Conservation (phyloP, 768 basidiomycete genomes). For the Austroboletus eburneus region DNA sequence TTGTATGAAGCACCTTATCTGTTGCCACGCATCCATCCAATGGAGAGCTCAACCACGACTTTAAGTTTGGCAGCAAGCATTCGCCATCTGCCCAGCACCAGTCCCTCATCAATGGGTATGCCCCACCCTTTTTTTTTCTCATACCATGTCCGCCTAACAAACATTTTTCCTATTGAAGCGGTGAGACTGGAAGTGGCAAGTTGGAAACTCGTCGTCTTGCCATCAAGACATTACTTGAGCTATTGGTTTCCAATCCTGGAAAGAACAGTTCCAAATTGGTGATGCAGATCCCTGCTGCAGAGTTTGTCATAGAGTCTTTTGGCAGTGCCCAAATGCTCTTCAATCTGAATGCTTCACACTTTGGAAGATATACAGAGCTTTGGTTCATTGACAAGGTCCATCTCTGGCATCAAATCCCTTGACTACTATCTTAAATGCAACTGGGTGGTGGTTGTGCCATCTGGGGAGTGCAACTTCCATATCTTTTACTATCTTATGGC, state of each 20-base stretch:
- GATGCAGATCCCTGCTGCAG: conserved; percentile 77
- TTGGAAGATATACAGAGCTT: conserved; percentile 96
- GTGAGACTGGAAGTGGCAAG: too few species aligned
- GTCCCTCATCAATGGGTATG: conserved; percentile 78
- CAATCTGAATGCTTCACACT: conserved; percentile 93
- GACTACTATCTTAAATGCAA: too few species aligned
- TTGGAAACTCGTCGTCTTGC: conserved; percentile 87
- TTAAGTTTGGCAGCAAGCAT: conserved; percentile 67
- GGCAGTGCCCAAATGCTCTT: conserved; percentile 85
- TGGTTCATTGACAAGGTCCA: conserved; percentile 94
- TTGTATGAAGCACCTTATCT: conserved; percentile 26
- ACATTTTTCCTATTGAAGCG: conserved; percentile 47
- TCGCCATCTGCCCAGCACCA: conserved; percentile 76
- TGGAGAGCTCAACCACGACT: conserved; percentile 64
- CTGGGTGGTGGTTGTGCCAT: too few species aligned
- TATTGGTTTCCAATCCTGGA: conserved; percentile 81
- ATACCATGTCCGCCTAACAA: background rate
- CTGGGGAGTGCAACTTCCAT: too few species aligned
- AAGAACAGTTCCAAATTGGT: conserved; percentile 93
- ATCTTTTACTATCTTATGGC: too few species aligned
- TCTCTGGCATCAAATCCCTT: conserved; percentile 86
- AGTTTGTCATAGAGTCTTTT: too few species aligned
- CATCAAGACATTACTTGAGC: conserved; percentile 86
- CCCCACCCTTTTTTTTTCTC: conserved; percentile 2
- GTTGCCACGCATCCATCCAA: conserved; percentile 49